phyloP scores from a whole-genome alignment of 371 early-diverging fungal species.

The Nematocida major region DNA sequence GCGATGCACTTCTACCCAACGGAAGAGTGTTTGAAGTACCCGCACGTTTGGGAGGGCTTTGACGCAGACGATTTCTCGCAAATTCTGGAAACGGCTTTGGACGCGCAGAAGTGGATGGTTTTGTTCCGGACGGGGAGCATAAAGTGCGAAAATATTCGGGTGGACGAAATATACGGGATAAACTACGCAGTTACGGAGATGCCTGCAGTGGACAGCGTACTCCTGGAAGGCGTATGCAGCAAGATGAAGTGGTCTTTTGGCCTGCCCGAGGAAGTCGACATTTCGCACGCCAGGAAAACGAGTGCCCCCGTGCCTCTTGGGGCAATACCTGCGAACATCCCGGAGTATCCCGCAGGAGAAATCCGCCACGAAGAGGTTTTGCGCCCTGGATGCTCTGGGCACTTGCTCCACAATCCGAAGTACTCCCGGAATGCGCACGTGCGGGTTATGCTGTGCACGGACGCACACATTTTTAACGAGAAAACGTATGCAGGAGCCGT shows the following conservation, averaged over 20 bases:
- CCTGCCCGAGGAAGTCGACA: neutral
- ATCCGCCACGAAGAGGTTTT: neutral
- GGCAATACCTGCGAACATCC: slow-evolving; percentile 5
- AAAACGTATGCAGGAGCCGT: slow-evolving; percentile 26
- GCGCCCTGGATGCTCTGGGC: neutral
- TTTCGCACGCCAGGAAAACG: neutral
- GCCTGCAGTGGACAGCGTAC: neutral
- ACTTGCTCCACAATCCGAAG: slow-evolving; percentile 40
- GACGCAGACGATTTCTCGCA: slow-evolving; percentile 45
- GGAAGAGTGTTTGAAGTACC: slow-evolving; percentile 50
- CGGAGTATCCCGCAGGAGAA: neutral
- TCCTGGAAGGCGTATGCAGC: neutral
- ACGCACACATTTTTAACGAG: neutral
- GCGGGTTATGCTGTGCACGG: slow-evolving; percentile 9
- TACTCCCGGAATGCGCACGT: slow-evolving; percentile 48
- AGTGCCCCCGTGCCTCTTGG: neutral
- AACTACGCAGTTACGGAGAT: slow-evolving; percentile 39
- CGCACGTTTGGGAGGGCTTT: slow-evolving; percentile 42
- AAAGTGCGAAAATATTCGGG: neutral
- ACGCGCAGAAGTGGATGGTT: slow-evolving; percentile 56
- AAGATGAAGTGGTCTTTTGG: neutral
- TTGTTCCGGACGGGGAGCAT: slow-evolving; percentile 18
- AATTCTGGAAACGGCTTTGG: slow-evolving; percentile 7
- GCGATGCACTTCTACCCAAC: slow-evolving; percentile 56
- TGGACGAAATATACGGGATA: slow-evolving; percentile 38